Percentiles rank a stretch among this genome's conserved stretches.
Evolutionary conservation across 768 basidiomycete genomes (phyloP).

Genomic region (Agaricus sinodeliciosus): DNA sequence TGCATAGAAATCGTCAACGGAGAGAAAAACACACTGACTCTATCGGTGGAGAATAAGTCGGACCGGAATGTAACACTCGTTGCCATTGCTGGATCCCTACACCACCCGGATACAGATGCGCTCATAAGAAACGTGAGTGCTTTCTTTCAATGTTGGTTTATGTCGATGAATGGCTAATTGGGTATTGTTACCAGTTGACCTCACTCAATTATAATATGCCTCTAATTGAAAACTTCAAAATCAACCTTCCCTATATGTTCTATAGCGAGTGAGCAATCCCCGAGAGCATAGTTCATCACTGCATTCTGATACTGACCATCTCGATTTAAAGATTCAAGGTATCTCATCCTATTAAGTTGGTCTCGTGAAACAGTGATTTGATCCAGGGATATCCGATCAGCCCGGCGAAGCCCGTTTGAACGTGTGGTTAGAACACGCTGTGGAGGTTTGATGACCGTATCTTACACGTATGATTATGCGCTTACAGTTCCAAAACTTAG

Average conservation of each 20-base stretch:
- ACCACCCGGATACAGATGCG: constrained; percentile 52
- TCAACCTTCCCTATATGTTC: constrained; percentile 67
- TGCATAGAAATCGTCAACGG: constrained; percentile 73
- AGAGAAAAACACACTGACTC: constrained; percentile 61
- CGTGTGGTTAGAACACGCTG: constrained; percentile 68
- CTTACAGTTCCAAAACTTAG: constrained; percentile 25
- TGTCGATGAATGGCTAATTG: constrained; percentile 1
- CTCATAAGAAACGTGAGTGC: constrained; percentile 64
- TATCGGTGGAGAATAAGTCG: constrained; percentile 73
- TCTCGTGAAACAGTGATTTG: background rate
- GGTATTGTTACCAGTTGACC: constrained; percentile 41
- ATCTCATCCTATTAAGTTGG: constrained; percentile 6
- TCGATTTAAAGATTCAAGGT: constrained; percentile 53
- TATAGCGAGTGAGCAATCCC: constrained; percentile 66
- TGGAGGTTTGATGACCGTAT: constrained; percentile 43
- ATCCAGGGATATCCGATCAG: constrained; percentile 27
- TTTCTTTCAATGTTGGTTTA: background rate
- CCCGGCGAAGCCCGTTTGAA: constrained; percentile 69
- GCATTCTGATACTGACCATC: background rate
- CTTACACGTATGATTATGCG: background rate
- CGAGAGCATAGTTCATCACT: constrained; percentile 4
- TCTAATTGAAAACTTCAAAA: constrained; percentile 48
- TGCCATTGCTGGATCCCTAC: constrained; percentile 60
- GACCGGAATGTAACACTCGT: constrained; percentile 64
- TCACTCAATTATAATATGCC: constrained; percentile 43